phyloP scores from a whole-genome alignment of 768 basidiomycete genomes.

The Boletus pseudopeckii region DNA sequence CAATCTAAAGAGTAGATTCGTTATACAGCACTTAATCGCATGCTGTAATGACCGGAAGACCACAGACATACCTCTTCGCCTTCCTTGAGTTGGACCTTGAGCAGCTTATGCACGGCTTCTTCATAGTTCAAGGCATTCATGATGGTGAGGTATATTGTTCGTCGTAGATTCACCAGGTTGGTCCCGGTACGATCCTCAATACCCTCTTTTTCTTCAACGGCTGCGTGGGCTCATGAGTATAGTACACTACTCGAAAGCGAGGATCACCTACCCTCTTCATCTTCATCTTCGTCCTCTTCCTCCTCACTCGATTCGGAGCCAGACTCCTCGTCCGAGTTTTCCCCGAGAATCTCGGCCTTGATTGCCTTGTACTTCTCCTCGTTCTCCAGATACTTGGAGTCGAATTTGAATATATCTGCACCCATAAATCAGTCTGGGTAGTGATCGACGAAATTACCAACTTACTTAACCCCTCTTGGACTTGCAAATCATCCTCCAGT shows the following conservation, averaged over 20 bases:
- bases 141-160: slow-evolving; percentile 94
- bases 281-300: slow-evolving; percentile 61
- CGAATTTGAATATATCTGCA: slow-evolving; percentile 92
- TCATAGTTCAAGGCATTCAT: slow-evolving; percentile 99
- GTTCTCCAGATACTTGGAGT: slow-evolving; percentile 82
- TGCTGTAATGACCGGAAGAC: background rate
- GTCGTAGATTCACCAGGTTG: slow-evolving; percentile 90
- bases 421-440: slow-evolving; percentile 7
- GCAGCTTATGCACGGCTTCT: slow-evolving; percentile 96
- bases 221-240: slow-evolving; percentile 33
- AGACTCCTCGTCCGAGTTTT: slow-evolving; percentile 73
- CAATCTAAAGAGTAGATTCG: slow-evolving; percentile 54
- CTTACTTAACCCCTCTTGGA: slow-evolving; percentile 93
- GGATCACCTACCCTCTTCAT: slow-evolving; percentile 40
- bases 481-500: slow-evolving; percentile 88
- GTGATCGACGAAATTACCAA: slow-evolving; percentile 13
- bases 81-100: slow-evolving; percentile 88
- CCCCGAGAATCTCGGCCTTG: slow-evolving; percentile 91
- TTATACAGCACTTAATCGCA: background rate
- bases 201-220: slow-evolving; percentile 75
- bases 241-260: slow-evolving; percentile 23
- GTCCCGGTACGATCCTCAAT: slow-evolving; percentile 96
- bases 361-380: slow-evolving; percentile 93
- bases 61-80: slow-evolving; percentile 79
- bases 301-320: slow-evolving; percentile 63